These are phyloP conservation scores for slime mould (Dictyostelium discoideum) DNA, from an alignment of 78 protist species.

Conservation along the genomic window DNA sequence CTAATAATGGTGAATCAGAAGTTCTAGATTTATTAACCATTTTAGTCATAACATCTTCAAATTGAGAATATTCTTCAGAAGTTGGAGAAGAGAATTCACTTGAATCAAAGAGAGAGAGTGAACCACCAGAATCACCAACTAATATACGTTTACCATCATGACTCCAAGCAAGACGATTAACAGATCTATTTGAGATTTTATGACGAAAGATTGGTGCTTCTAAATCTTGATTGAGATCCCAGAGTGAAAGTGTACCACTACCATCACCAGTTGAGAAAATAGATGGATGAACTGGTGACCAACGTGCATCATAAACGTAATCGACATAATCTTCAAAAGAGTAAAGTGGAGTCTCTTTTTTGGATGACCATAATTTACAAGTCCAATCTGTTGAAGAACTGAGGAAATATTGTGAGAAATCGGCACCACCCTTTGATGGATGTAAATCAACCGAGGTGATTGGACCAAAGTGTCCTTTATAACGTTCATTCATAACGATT, in stretches of 20 bases:
- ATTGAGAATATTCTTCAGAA: conserved; percentile 36
- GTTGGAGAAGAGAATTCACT: conserved; percentile 57
- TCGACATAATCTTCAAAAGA: conserved; percentile 88
- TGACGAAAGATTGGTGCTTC: conserved; percentile 62
- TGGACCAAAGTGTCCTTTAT: conserved; percentile 87
- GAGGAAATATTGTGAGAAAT: conserved; percentile 81
- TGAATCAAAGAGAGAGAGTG: conserved; percentile 56
- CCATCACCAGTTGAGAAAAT: conserved; percentile 90
- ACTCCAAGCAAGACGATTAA: conserved; percentile 70
- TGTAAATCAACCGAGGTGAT: conserved; percentile 85
- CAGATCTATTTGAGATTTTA: conserved; percentile 39
- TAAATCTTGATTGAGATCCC: conserved; percentile 78
- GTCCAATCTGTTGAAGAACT: conserved; percentile 91
- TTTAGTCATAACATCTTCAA: conserved; percentile 61
- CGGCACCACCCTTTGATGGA: conserved; percentile 68
- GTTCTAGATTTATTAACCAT: conserved; percentile 26
- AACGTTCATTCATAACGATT: conserved; percentile 41
- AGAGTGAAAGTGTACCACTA: conserved; percentile 73
- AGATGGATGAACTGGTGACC: conserved; percentile 93
- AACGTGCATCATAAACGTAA: conserved; percentile 87
- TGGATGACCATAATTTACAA: conserved; percentile 83
- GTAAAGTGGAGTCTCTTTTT: conserved; percentile 64
- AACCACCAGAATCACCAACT: conserved; percentile 78
- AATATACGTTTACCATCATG: conserved; percentile 65
- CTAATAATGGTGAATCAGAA: conserved; percentile 60